A percentile compares a stretch with the other conserved stretches of the same genome.
Conservation (phyloP, 1,139 yeast species). For the Pichia sp. region DNA sequence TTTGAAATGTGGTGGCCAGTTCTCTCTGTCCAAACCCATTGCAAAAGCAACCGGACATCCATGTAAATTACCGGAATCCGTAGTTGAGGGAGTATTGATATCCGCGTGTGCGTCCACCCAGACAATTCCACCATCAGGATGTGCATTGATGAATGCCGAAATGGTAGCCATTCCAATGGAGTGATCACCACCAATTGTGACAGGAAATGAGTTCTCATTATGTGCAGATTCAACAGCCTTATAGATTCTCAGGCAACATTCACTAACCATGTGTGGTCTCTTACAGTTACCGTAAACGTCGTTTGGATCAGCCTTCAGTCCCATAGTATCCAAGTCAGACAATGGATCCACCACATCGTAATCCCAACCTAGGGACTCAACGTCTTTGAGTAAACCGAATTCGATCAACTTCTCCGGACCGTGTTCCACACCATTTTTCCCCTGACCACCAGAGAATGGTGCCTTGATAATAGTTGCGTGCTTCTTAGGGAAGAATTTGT, state of each 20-base stretch:
- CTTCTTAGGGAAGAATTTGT: constrained; percentile 47
- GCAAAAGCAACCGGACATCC: constrained; percentile 95
- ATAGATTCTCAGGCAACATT: constrained; percentile 59
- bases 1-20: constrained; percentile 58
- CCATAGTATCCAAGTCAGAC: constrained; percentile 38
- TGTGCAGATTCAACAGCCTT: constrained; percentile 50
- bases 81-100: constrained; percentile 81
- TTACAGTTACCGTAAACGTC: constrained; percentile 55
- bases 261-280: constrained; percentile 72
- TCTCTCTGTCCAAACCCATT: constrained; percentile 62
- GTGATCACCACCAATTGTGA: constrained; percentile 95
- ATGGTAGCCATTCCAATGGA: constrained; percentile 94
- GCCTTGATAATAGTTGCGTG: constrained; percentile 66
- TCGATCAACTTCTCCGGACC: constrained; percentile 82
- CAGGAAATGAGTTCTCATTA: constrained; percentile 51
- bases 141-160: constrained; percentile 67
- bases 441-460: constrained; percentile 97
- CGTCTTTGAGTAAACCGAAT: constrained; percentile 60
- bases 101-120: constrained; percentile 99
- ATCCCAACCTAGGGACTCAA: constrained; percentile 68
- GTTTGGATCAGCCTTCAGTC: constrained; percentile 33
- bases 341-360: constrained; percentile 54
- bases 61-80: constrained; percentile 87
- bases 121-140: constrained; percentile 83
- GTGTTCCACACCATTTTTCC: constrained; percentile 84